Evolutionary conservation across 345 rosid genomes (phyloP).

Genomic region (Angophora floribunda): DNA sequence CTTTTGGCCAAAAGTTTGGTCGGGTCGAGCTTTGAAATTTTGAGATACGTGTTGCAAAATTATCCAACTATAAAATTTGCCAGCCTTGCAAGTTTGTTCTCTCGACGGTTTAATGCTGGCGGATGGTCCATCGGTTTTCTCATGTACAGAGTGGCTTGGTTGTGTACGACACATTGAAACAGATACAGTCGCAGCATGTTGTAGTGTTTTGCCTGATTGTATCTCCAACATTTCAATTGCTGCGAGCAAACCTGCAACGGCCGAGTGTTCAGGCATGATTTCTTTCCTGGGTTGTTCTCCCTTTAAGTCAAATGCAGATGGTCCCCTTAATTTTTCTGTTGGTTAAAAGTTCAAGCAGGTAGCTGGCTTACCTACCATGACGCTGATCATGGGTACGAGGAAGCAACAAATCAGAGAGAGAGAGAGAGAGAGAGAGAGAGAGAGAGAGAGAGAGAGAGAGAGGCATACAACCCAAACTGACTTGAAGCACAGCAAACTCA

Average conservation of each 20-base stretch:
- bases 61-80: not conserved
- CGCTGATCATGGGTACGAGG: not conserved
- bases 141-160: not conserved
- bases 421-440: not conserved
- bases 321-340: not conserved
- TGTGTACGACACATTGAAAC: not conserved
- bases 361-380: not conserved
- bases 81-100: not conserved
- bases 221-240: not conserved
- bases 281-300: not conserved
- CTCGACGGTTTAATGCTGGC: not conserved
- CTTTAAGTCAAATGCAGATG: not conserved
- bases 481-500: not conserved
- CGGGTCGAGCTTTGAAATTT: not conserved
- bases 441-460: not conserved
- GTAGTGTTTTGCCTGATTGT: not conserved
- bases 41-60: not conserved
- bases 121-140: not conserved
- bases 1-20: not conserved
- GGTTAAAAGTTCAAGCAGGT: not conserved
- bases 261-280: not conserved
- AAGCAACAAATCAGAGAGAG: not conserved
- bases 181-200: not conserved
- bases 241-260: not conserved
- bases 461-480: not conserved